Percentiles rank a stretch among this genome's conserved stretches.
phyloP scores from a whole-genome alignment of 805 yeast genomes.

The Nakazawaea ambrosiae region DNA sequence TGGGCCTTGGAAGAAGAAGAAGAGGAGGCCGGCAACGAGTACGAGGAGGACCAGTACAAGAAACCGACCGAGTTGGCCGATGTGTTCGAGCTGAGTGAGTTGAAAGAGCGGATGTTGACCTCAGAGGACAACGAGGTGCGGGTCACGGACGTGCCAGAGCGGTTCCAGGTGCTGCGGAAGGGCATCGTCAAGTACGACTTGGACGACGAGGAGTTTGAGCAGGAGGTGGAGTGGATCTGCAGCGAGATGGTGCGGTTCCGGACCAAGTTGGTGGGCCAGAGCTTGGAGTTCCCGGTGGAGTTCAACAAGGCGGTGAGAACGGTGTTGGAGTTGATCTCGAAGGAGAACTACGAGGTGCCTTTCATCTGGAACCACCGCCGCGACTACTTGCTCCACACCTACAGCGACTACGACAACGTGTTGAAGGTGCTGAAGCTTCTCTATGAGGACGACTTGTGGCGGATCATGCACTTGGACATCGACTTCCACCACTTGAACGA shows the following conservation, averaged over 20 bases:
- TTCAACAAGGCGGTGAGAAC: constrained; percentile 66
- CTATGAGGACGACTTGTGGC: constrained; percentile 87
- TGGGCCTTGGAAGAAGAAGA: constrained; percentile 96
- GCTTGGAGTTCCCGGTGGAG: constrained; percentile 29
- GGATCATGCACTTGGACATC: constrained; percentile 76
- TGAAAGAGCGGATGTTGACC: constrained; percentile 84
- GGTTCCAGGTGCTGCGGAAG: constrained; percentile 74
- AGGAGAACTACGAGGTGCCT: constrained; percentile 85
- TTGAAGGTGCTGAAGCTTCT: constrained; percentile 45
- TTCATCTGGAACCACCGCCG: constrained; percentile 93
- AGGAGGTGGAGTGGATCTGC: constrained; percentile 80
- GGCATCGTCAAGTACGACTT: constrained; percentile 64
- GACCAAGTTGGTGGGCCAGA: constrained; percentile 30
- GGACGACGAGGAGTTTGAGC: constrained; percentile 56
- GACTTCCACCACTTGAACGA: constrained; percentile 82
- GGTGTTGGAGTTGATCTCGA: constrained; percentile 64
- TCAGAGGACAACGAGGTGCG: constrained; percentile 87
- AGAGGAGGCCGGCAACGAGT: constrained; percentile 60
- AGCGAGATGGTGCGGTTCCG: constrained; percentile 56
- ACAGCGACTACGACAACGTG: constrained; percentile 33
- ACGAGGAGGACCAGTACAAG: constrained; percentile 27
- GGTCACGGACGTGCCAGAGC: constrained; percentile 83
- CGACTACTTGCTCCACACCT: constrained; percentile 67
- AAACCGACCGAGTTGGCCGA: constrained; percentile 63
- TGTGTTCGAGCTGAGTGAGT: constrained; percentile 91